These are phyloP conservation scores for Trichoderma sp. DNA, from an alignment of 2,329 filamentous ascomycete genomes.

Conservation along the genomic window DNA sequence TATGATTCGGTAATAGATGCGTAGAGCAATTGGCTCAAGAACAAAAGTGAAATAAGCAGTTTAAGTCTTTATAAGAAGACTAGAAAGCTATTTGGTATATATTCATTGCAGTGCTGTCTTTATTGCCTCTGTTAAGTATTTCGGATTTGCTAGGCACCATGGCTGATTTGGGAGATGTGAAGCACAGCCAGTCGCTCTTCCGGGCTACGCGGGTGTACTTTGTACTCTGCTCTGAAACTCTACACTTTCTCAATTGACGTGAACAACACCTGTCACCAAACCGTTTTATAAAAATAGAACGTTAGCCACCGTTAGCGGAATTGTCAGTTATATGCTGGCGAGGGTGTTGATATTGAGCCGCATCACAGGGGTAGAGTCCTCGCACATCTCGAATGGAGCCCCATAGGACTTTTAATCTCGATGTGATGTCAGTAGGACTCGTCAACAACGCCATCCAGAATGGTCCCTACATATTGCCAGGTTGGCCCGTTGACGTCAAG, in stretches of 20 bases:
- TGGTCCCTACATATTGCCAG: not conserved
- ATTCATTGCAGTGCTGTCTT: slow-evolving; percentile 48
- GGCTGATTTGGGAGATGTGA: slow-evolving; percentile 47
- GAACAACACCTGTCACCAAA: not conserved
- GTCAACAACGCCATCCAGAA: not conserved
- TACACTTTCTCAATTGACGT: not conserved
- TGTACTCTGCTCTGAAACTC: not conserved
- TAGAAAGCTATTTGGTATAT: slow-evolving; percentile 42
- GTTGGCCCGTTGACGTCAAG: not conserved
- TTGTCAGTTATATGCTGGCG: not conserved
- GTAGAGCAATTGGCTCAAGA: slow-evolving; percentile 25
- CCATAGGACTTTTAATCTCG: not conserved
- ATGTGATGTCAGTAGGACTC: not conserved
- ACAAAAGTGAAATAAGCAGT: slow-evolving; percentile 36
- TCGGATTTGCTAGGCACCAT: slow-evolving; percentile 50
- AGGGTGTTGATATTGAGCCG: not conserved
- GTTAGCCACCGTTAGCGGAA: not conserved
- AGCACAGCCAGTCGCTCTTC: slow-evolving; percentile 45
- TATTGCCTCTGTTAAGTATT: slow-evolving; percentile 36
- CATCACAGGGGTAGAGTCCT: not conserved
- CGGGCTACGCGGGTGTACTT: slow-evolving; percentile 43
- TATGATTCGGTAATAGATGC: not conserved
- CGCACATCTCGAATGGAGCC: not conserved
- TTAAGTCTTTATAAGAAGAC: slow-evolving; percentile 38
- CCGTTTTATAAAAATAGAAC: not conserved